A percentile compares a stretch with the other conserved stretches of the same genome.
Evolutionary conservation across 73 alveolate species (phyloP).

Genomic region (Paramecium pentaurelia): DNA sequence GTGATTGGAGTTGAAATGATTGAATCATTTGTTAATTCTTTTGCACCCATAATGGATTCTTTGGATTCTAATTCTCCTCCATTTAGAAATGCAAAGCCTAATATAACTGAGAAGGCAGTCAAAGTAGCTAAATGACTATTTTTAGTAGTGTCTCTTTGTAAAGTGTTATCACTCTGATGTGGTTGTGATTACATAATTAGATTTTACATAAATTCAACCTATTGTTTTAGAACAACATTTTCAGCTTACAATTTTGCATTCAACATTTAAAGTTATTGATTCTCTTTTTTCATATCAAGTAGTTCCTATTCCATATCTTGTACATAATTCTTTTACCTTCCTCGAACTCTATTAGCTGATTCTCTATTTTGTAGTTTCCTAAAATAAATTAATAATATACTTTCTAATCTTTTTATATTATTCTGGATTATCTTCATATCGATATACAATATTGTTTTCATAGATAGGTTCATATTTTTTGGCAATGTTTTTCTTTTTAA

Average conservation of each 20-base stretch:
- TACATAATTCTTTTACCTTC: slow-evolving; percentile 42
- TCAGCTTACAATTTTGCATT: slow-evolving; percentile 41
- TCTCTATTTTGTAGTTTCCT: slow-evolving; percentile 26
- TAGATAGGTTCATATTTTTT: slow-evolving; percentile 43
- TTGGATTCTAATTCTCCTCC: background rate
- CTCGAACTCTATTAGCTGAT: slow-evolving; percentile 45
- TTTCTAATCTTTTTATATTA: slow-evolving; percentile 42
- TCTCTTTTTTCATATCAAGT: background rate
- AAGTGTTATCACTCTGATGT: background rate
- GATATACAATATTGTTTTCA: slow-evolving; percentile 17
- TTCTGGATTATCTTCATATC: slow-evolving; percentile 47
- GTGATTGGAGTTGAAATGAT: background rate
- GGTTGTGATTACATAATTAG: background rate
- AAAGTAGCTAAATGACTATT: background rate
- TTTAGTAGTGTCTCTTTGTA: background rate
- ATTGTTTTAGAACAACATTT: background rate
- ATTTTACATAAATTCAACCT: background rate
- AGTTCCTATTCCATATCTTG: slow-evolving; percentile 20
- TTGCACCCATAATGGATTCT: background rate
- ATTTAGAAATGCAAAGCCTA: background rate
- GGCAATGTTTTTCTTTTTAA: background rate
- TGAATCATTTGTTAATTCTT: background rate
- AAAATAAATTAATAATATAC: background rate
- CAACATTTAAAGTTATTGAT: background rate
- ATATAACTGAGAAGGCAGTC: background rate